These are phyloP conservation scores for Elasticomyces elasticus DNA, from an alignment of 495 filamentous ascomycete species.

Conservation along the genomic window DNA sequence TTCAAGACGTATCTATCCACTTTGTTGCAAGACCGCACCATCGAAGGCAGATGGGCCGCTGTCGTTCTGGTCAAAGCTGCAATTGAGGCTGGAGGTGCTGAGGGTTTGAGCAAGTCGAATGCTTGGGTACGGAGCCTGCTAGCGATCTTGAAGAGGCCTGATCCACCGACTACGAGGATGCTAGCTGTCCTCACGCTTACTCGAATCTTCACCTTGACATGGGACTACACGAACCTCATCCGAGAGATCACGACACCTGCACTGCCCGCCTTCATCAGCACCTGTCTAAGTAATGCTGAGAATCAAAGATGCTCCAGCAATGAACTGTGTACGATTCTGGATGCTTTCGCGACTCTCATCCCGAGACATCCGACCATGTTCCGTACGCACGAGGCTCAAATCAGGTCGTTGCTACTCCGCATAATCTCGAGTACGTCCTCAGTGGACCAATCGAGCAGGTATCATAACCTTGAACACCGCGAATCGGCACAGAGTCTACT, in stretches of 20 bases:
- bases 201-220: slow-evolving; percentile 70
- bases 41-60: slow-evolving; percentile 64
- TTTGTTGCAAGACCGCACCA: slow-evolving; percentile 59
- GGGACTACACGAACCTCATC: slow-evolving; percentile 69
- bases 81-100: slow-evolving; percentile 71
- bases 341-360: slow-evolving; percentile 57
- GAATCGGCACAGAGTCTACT: slow-evolving; percentile 49
- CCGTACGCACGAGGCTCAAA: slow-evolving; percentile 59
- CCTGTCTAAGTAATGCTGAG: slow-evolving; percentile 48
- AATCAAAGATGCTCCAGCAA: slow-evolving; percentile 34
- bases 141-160: slow-evolving; percentile 57
- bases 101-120: slow-evolving; percentile 57
- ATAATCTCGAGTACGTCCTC: slow-evolving; percentile 49
- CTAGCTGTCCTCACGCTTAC: slow-evolving; percentile 65
- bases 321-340: slow-evolving; percentile 49
- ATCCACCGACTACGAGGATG: slow-evolving; percentile 60
- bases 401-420: slow-evolving; percentile 47
- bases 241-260: slow-evolving; percentile 80
- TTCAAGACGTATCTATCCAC: slow-evolving; percentile 67
- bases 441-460: neutral
- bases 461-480: slow-evolving; percentile 20
- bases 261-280: slow-evolving; percentile 59
- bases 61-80: slow-evolving; percentile 69
- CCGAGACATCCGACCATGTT: slow-evolving; percentile 68
- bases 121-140: slow-evolving; percentile 66